Evolutionary conservation across 2,329 filamentous ascomycete genomes (phyloP), one percentile per base, ranked within the genome.

Genomic region (Exophiala dermatitidis): DNA sequence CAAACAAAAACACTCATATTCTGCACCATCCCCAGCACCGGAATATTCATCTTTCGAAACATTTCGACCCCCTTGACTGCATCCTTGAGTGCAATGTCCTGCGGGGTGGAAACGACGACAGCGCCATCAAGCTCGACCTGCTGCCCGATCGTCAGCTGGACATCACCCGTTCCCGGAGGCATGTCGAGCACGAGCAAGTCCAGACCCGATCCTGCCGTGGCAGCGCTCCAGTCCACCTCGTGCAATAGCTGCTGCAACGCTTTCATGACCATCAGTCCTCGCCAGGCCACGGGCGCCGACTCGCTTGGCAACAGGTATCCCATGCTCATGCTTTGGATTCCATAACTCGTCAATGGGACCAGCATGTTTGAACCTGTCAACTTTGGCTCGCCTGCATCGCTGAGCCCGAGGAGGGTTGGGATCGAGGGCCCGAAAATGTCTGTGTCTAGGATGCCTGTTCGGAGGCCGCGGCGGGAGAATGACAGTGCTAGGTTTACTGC

Each of bases 321-420:
- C 88, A 98, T 97, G 0, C 90, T 96, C 93, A 98, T 98, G 50
- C 90, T 94, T 71, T 94, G 94, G 52, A 98, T 80, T 38, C 93
- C 93, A 73, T 97, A 97, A 67, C 95, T 95, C 26, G 87, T 90
- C 28, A 98, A 73, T 0, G 93, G 93, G 1, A 97, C 66, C 2
- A 98, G 78, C 64, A 90, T 84, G 64, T 90, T 90, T 62, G 46
- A 29, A 8, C 19, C n/a, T 8, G 60, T 61, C 32, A 63, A 45
- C 19, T 58, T 54, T 7, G 62, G 62, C 33, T 60, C 53, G 3
- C 45, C 45, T 4, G 58, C 58, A 32, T 63, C 52, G 2, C 82
- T 82, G 3, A 97, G 78, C 61, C 91, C 84, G 53, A 98, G 81
- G 0, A 98, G 76, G 0, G 90, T 96, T 0, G 93, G 93, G 57